Evolutionary conservation across 257 asterid species (phyloP), one percentile per base, ranked within the genome.

Genomic region (Scutellaria galericulata): DNA sequence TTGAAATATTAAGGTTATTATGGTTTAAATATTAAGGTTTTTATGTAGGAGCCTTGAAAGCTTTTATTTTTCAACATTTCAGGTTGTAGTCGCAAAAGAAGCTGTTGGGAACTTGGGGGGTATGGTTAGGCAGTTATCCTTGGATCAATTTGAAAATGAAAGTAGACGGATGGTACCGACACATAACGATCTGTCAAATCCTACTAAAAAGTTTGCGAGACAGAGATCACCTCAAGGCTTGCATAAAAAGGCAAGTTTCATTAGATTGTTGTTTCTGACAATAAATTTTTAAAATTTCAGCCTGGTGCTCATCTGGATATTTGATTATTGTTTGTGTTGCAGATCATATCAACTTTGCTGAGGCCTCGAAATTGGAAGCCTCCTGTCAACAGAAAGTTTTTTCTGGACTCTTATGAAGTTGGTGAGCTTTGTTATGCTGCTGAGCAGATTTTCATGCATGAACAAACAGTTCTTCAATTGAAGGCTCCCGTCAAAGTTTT

Each of bases 31-130:
- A 24, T 31, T 53, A 54, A 18, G 73, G 9, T 39, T 22, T 68
- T 71, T 46, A 37, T 35, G 67, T 68, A 31, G 22, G 70, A 60
- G 48, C 2, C 55, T 47, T 40, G 70, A 39, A 70, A 61, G 71
- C 58, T 73, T 31, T 75, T 63, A 42, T 20, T 74, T 78, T 77
- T 57, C n/a, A 35, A 55, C 59, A 67, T 72, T 77, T 73, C 92
- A 95, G 99, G 99, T 95, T 79, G 99, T 95, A 56, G 98, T 95
- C 13, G 99, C 99, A 62, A 95, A 90, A 87, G 99, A 95, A 80
- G 77, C 93, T 59, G 85, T 92, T 12, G 99, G 99, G 71, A 91
- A 83, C 84, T 88, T 95, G 74, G 99, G 99, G 76, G 98, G 99
- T 68, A 95, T 95, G 98, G 86, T 95, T 58, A 87, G 99, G 79